Evolutionary conservation across 805 yeast species (phyloP).

Genomic region (Metschnikowia rubicola): DNA sequence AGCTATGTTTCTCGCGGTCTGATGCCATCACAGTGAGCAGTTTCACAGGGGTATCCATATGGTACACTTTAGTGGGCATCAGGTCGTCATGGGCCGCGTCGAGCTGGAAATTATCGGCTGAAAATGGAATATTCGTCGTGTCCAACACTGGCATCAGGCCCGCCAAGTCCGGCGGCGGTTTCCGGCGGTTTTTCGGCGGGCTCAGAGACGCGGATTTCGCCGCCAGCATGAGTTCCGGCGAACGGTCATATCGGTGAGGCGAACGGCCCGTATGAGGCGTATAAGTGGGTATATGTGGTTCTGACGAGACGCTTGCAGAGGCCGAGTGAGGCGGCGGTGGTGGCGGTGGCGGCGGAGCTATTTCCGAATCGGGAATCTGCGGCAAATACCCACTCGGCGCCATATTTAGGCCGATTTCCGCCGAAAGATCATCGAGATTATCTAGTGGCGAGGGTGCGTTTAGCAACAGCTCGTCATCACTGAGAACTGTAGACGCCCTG

Average conservation of each 20-base stretch:
- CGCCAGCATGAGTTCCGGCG: no score
- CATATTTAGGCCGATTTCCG: constrained; percentile 1
- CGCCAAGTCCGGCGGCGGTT: constrained; percentile 16
- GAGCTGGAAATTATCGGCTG: constrained; percentile 41
- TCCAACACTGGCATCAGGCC: neutral
- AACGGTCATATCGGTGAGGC: no score
- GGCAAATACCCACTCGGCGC: neutral
- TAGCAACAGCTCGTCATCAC: neutral
- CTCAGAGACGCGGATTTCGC: constrained; percentile 4
- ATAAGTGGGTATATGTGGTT: neutral
- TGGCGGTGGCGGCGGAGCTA: constrained; percentile 16
- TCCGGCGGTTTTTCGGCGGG: constrained; percentile 9
- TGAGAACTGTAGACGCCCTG: no score
- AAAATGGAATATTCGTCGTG: constrained; percentile 35
- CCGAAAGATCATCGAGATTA: constrained; percentile 6
- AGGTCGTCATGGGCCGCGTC: constrained; percentile 25
- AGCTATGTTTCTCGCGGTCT: constrained; percentile 8
- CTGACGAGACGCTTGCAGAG: neutral
- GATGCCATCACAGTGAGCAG: constrained; percentile 24
- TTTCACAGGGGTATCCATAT: constrained; percentile 33
- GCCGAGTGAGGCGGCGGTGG: constrained; percentile 25
- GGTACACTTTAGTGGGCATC: constrained; percentile 36
- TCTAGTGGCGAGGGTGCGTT: constrained; percentile 6
- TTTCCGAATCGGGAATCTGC: neutral
- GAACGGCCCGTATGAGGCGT: no score